These are phyloP conservation scores for Iris pallida DNA, from an alignment of 116 monocot species.

Conservation along the genomic window DNA sequence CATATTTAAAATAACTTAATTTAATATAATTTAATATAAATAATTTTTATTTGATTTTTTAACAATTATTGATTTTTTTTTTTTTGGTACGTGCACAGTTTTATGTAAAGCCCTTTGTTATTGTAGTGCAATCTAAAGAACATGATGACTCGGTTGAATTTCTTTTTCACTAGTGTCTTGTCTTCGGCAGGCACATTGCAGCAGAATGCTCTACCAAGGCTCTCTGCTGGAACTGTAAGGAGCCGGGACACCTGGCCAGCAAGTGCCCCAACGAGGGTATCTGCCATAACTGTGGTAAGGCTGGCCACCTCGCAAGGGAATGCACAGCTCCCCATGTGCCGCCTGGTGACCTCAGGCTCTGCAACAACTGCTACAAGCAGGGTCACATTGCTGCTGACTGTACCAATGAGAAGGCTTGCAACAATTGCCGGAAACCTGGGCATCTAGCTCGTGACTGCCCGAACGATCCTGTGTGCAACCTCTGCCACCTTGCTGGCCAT, in stretches of 20 bases:
- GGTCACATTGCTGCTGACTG: slow-evolving; percentile 75
- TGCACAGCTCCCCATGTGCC: slow-evolving; percentile 49
- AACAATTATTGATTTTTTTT: too few relatives aligned
- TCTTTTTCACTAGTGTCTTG: not conserved
- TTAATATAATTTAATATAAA: too few relatives aligned
- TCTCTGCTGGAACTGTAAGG: slow-evolving; percentile 95
- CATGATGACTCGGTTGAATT: not conserved
- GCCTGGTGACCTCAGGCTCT: slow-evolving; percentile 71
- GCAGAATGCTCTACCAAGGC: slow-evolving; percentile 69
- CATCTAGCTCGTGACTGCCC: slow-evolving; percentile 84
- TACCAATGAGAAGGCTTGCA: slow-evolving; percentile 95
- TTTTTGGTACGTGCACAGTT: too few relatives aligned
- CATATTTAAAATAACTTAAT: too few relatives aligned
- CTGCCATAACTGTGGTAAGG: slow-evolving; percentile 87
- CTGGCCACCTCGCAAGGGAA: slow-evolving; percentile 71
- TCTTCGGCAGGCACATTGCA: slow-evolving; percentile 66
- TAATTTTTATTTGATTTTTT: too few relatives aligned
- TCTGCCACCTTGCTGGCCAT: slow-evolving; percentile 83
- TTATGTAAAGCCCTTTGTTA: too few relatives aligned
- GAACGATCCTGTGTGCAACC: slow-evolving; percentile 88
- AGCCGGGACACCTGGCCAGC: slow-evolving; percentile 84
- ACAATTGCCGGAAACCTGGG: slow-evolving; percentile 88
- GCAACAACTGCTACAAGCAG: slow-evolving; percentile 96
- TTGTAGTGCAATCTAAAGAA: too few relatives aligned
- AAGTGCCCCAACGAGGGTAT: slow-evolving; percentile 90